phyloP scores from a whole-genome alignment of 192 early-diverging fungal species.

The Gonapodya sp. region DNA sequence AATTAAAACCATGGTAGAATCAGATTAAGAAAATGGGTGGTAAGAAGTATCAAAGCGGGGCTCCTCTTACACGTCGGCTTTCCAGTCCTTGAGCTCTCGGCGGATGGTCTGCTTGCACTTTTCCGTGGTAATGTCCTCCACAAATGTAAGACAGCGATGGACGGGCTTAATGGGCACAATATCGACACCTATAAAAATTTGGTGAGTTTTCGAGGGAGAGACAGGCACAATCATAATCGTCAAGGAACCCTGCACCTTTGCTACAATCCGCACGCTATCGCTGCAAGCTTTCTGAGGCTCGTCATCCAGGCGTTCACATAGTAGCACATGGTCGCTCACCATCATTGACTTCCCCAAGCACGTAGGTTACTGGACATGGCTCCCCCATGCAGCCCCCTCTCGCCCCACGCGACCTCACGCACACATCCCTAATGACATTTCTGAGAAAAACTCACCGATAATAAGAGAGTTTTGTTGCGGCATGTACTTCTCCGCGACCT shows the following conservation, averaged over 20 bases:
- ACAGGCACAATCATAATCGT: no score
- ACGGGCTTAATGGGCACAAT: slow-evolving; percentile 93
- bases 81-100: slow-evolving; percentile 92
- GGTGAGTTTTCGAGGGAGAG: no score
- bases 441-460: slow-evolving; percentile 30
- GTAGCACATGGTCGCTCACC: no score
- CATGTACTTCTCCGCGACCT: slow-evolving; percentile 97
- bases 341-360: no score
- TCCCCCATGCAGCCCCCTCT: no score
- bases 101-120: slow-evolving; percentile 80
- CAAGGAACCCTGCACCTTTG: no score
- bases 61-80: slow-evolving; percentile 78
- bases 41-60: slow-evolving; percentile 10
- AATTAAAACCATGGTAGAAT: background rate
- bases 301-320: no score
- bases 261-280: background rate
- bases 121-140: slow-evolving; percentile 93
- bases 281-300: no score
- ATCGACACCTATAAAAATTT: slow-evolving; percentile 57
- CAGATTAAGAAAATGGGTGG: slow-evolving; percentile 5
- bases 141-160: slow-evolving; percentile 87
- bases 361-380: no score
- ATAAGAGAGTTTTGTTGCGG: slow-evolving; percentile 88
- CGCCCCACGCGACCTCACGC: no score
- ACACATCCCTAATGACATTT: no score